Evolutionary conservation across 164 flowering plant genomes (phyloP).

Genomic region (Dillenia suffruticosa): DNA sequence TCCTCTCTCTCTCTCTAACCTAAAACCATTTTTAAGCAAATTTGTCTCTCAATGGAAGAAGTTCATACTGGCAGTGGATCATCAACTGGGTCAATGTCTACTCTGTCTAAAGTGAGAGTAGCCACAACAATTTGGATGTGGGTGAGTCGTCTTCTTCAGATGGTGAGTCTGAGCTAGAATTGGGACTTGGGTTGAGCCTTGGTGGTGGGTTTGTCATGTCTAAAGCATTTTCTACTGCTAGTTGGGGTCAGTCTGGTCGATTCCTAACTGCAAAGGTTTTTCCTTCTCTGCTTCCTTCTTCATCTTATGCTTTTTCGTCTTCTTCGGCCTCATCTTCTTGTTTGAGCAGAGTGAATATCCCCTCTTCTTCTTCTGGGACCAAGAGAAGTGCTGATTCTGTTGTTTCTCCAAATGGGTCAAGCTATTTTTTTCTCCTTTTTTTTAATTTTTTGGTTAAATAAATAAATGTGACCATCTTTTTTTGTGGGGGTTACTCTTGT

Average conservation of each 20-base stretch:
- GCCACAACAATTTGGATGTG: constrained; percentile 21
- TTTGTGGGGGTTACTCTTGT: background rate
- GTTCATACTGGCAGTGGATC: too few relatives aligned
- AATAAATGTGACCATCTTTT: background rate
- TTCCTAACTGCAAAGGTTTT: too few relatives aligned
- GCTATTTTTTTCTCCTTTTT: too few relatives aligned
- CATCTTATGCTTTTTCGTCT: constrained; percentile 1
- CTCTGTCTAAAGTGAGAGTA: constrained; percentile 30
- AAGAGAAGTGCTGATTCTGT: constrained; percentile 62
- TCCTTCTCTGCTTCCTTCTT: too few relatives aligned
- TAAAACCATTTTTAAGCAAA: constrained; percentile 11
- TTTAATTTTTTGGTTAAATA: too few relatives aligned
- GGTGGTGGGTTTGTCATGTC: too few relatives aligned
- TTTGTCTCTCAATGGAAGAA: constrained; percentile 19
- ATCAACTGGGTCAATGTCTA: background rate
- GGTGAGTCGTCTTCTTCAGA: constrained; percentile 34
- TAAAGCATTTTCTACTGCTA: too few relatives aligned
- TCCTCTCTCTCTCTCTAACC: too few relatives aligned
- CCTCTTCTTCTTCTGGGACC: constrained; percentile 31
- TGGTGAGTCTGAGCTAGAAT: constrained; percentile 40
- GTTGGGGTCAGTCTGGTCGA: too few relatives aligned
- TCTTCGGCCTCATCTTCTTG: constrained; percentile 10
- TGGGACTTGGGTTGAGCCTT: constrained; percentile 62
- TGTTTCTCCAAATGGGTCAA: constrained; percentile 21
- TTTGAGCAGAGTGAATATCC: constrained; percentile 9